Percentiles rank a stretch among this genome's conserved stretches.
These are phyloP conservation scores for Apophysomyces elegans DNA, from an alignment of 371 early-diverging fungal genomes.

Conservation along the genomic window DNA sequence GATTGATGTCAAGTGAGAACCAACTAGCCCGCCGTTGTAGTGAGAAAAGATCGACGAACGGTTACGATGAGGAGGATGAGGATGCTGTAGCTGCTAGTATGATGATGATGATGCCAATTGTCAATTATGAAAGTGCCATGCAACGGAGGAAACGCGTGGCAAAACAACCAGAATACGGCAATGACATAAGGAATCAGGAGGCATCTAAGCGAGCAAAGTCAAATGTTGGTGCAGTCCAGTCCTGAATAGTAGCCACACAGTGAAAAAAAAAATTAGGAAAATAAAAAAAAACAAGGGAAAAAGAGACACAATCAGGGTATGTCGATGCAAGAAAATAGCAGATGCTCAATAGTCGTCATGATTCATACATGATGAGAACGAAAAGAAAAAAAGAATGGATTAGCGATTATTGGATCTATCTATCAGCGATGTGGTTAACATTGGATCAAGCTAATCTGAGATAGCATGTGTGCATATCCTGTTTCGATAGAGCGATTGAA, in stretches of 20 bases:
- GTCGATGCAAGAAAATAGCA: no score
- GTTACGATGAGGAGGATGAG: not conserved
- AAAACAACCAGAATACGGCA: not conserved
- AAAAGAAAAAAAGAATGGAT: no score
- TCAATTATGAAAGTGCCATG: conserved; percentile 56
- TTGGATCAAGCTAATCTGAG: no score
- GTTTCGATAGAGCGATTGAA: no score
- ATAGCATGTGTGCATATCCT: no score
- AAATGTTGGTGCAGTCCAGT: not conserved
- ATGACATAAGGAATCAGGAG: not conserved
- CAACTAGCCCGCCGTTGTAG: conserved; percentile 46
- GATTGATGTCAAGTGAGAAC: conserved; percentile 61
- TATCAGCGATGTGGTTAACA: no score
- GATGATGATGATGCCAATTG: conserved; percentile 46
- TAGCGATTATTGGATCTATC: no score
- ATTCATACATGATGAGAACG: no score
- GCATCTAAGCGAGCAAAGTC: conserved; percentile 1
- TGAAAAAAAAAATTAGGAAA: not conserved
- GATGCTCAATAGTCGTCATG: no score
- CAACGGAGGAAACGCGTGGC: conserved; percentile 44
- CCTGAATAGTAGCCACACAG: not conserved
- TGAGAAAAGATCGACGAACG: conserved; percentile 19
- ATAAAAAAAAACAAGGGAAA: not conserved
- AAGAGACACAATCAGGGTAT: no score
- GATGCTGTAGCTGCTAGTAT: conserved; percentile 11